A percentile compares a stretch with the other conserved stretches of the same genome.
phyloP scores from a whole-genome alignment of 768 basidiomycete genomes.

The Lentinula sp. region DNA sequence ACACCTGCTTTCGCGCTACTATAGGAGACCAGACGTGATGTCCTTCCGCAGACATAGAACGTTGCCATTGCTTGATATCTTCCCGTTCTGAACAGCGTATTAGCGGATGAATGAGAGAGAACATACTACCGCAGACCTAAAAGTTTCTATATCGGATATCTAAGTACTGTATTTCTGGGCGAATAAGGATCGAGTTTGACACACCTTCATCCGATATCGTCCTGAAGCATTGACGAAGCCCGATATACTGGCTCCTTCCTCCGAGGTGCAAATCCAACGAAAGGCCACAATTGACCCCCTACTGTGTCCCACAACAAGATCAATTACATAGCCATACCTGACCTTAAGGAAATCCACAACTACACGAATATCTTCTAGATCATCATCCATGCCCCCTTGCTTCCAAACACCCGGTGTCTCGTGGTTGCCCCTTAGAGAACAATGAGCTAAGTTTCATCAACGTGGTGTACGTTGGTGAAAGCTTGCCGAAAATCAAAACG shows the following conservation, averaged over 20 bases:
- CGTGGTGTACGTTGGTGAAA: background rate
- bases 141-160: constrained; percentile 27
- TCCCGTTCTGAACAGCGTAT: constrained; percentile 19
- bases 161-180: background rate
- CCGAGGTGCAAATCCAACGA: constrained; percentile 61
- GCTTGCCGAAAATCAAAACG: constrained; percentile 81
- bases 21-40: constrained; percentile 56
- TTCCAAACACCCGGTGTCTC: constrained; percentile 68
- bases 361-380: constrained; percentile 58
- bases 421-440: constrained; percentile 56
- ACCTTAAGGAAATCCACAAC: constrained; percentile 59
- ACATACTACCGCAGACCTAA: constrained; percentile 26
- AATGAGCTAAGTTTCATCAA: background rate
- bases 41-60: constrained; percentile 49
- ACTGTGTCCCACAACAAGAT: constrained; percentile 73
- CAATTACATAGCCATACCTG: constrained; percentile 60
- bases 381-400: constrained; percentile 52
- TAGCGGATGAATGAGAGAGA: background rate
- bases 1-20: constrained; percentile 59
- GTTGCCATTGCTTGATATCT: constrained; percentile 33
- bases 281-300: constrained; percentile 66
- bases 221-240: constrained; percentile 72
- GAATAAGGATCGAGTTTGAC: constrained; percentile 17
- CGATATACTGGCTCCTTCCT: constrained; percentile 48
- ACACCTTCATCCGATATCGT: constrained; percentile 74